A percentile compares a stretch with the other conserved stretches of the same genome.
These are phyloP conservation scores for Moniliophthora roreri DNA, from an alignment of 1,284 basidiomycete genomes.

Conservation along the genomic window DNA sequence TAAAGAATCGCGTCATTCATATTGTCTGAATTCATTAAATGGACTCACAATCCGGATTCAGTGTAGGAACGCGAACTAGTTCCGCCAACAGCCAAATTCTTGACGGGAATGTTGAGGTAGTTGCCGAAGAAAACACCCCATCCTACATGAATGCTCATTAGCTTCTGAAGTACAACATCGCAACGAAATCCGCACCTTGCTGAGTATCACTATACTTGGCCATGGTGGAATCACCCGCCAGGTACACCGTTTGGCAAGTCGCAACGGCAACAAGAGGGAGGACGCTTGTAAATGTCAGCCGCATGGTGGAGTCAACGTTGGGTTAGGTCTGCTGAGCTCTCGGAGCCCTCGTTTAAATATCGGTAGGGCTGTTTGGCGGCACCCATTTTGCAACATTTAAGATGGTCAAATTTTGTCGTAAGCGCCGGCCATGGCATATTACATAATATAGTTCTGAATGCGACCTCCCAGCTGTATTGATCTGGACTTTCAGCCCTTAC, in stretches of 20 bases:
- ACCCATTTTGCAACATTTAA: no score
- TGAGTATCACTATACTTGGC: constrained; percentile 22
- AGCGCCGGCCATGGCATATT: no score
- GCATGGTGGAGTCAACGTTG: not conserved
- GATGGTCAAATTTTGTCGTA: no score
- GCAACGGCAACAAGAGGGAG: constrained; percentile 10
- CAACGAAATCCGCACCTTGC: not conserved
- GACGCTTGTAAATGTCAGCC: constrained; percentile 10
- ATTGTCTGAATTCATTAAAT: no score
- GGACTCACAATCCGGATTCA: constrained; percentile 23
- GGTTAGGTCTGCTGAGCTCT: no score
- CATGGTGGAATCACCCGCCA: constrained; percentile 49
- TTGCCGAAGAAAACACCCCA: constrained; percentile 33
- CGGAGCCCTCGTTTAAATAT: no score
- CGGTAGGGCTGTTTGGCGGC: no score
- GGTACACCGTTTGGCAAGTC: constrained; percentile 36
- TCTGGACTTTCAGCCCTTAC: no score
- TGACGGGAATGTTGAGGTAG: constrained; percentile 30
- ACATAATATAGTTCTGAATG: no score
- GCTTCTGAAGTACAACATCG: not conserved
- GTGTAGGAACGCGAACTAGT: constrained; percentile 35
- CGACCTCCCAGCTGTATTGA: no score
- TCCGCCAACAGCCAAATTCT: constrained; percentile 36
- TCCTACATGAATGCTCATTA: constrained; percentile 18
- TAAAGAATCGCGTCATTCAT: not conserved